Conservation (phyloP, 2,329 filamentous ascomycete species). For the Grosmannia clavigera region DNA sequence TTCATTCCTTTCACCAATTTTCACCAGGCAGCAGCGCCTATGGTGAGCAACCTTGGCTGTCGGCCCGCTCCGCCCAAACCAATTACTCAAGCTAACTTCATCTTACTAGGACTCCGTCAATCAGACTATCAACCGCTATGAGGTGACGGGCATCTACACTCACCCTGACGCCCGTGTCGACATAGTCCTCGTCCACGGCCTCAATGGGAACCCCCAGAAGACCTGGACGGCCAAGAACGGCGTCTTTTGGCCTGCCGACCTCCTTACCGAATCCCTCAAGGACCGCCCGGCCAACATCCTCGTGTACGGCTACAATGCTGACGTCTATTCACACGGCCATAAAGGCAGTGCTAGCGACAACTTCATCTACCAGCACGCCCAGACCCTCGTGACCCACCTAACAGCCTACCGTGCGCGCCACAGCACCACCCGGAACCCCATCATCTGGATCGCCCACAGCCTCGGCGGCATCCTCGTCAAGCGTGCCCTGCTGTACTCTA, state of each 20-base stretch:
- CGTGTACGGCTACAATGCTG: slow-evolving; percentile 65
- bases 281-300: slow-evolving; percentile 49
- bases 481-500: slow-evolving; percentile 54
- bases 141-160: slow-evolving; percentile 45
- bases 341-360: slow-evolving; percentile 45
- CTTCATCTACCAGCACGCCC: slow-evolving; percentile 58
- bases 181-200: slow-evolving; percentile 59
- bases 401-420: slow-evolving; percentile 49
- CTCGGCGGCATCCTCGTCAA: slow-evolving; percentile 64
- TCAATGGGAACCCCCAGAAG: slow-evolving; percentile 51
- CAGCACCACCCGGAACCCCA: slow-evolving; percentile 46
- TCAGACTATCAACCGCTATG: slow-evolving; percentile 26
- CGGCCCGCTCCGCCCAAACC: neutral
- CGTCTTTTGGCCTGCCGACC: slow-evolving; percentile 57
- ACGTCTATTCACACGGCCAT: slow-evolving; percentile 38
- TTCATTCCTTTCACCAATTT: too few relatives aligned
- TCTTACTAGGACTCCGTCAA: slow-evolving; percentile 1
- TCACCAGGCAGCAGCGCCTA: neutral
- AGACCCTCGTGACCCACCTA: slow-evolving; percentile 51
- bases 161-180: slow-evolving; percentile 48
- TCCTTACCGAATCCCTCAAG: slow-evolving; percentile 49
- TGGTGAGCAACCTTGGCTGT: neutral
- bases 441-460: slow-evolving; percentile 66
- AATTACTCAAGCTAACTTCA: neutral
- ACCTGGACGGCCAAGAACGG: slow-evolving; percentile 48